Evolutionary conservation across 108 stramenopile genomes (phyloP), one percentile per base, ranked within the genome.

Genomic region (Pseudonitzschia multiseries): DNA sequence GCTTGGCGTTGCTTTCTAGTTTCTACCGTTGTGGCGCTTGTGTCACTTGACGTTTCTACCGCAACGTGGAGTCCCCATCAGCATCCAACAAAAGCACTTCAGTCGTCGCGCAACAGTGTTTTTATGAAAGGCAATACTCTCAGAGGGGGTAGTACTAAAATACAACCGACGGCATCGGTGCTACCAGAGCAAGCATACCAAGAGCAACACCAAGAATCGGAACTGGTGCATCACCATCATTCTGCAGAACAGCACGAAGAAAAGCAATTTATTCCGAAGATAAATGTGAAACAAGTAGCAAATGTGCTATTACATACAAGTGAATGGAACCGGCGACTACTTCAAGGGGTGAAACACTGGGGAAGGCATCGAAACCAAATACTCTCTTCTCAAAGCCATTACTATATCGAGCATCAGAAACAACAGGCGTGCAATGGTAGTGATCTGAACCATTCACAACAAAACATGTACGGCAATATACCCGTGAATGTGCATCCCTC

Each of bases 301-400:
- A 27, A 75, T 44, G 80, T 74, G 9, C 33, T 81, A 8, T 53
- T 74, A 28, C 42, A 71, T n/a, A 81, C 80, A 3, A 59, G 74
- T 2, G 80, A 81, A 72, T 75, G 73, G 80, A 81, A 81, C 62
- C 74, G 80, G 15, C 65, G 70, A 29, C 36, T 81, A 20, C 53
- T 52, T 8, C n/a, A 61, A n/a, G 80, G 74, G 2, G 61, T 66
- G 66, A 68, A 44, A 44, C 26, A 68, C 31, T 32, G 62, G 57
- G 54, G 31, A 44, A 44, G 65, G 18, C 52, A 51, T 13, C 64
- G 65, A 71, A 40, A 48, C 4, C 4, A 48, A 2, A 48, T 48
- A 2, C 12, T 48, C 2, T 48, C 46, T 5, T 48, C 14, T 18
- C 46, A 3, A 18, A 14, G 13, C 12, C 46, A 48, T 10, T 13